Evolutionary conservation across 306 rosid genomes (phyloP).

Genomic region (Oxytropis ochrocephala): DNA sequence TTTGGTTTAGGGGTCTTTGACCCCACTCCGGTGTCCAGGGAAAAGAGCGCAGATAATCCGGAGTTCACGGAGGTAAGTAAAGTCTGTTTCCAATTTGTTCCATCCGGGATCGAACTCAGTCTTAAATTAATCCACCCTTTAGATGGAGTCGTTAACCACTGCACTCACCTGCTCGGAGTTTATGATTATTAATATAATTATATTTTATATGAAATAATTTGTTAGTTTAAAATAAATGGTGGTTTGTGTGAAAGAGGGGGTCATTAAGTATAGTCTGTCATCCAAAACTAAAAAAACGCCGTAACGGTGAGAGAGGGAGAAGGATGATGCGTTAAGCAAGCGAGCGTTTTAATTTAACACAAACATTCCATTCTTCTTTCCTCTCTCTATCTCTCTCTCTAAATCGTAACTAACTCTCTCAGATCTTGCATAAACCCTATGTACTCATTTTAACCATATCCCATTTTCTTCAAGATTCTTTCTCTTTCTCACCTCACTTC

Average conservation of each 20-base stretch:
- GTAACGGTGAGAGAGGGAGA: background rate
- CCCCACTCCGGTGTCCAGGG: too few relatives aligned
- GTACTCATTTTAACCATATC: background rate
- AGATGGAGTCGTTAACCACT: too few relatives aligned
- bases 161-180: too few relatives aligned
- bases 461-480: constrained; percentile 21
- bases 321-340: background rate
- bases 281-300: constrained; percentile 8
- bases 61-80: too few relatives aligned
- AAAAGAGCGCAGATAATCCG: too few relatives aligned
- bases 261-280: background rate
- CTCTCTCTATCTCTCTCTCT: background rate
- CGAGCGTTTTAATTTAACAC: background rate
- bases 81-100: too few relatives aligned
- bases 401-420: constrained; percentile 37
- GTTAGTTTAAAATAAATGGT: background rate
- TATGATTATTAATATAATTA: too few relatives aligned
- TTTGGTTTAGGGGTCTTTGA: too few relatives aligned
- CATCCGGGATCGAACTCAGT: too few relatives aligned
- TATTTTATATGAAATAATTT: too few relatives aligned
- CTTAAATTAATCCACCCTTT: too few relatives aligned
- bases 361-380: background rate
- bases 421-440: constrained; percentile 54
- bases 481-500: constrained; percentile 14
- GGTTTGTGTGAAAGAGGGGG: background rate